These are phyloP conservation scores for Aaosphaeria arxii DNA, from an alignment of 2,329 filamentous ascomycete genomes.

Conservation along the genomic window DNA sequence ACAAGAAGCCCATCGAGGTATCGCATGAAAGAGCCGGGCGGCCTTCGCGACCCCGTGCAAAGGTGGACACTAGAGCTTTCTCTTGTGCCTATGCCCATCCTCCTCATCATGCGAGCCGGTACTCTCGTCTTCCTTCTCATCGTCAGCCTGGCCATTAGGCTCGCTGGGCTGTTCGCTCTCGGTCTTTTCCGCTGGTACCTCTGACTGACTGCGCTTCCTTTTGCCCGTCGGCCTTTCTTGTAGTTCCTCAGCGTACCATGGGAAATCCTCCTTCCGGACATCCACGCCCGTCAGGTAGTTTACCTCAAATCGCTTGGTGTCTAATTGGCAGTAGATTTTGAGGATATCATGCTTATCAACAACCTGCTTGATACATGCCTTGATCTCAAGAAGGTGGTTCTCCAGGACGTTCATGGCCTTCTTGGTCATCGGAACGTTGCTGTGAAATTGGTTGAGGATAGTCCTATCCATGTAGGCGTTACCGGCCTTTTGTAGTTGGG, in stretches of 20 bases:
- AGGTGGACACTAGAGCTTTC: too few species aligned
- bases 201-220: too few species aligned
- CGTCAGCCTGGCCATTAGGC: too few species aligned
- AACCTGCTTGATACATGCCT: slow-evolving; percentile 41
- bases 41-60: too few species aligned
- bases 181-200: too few species aligned
- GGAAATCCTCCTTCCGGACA: slow-evolving; percentile 40
- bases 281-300: slow-evolving; percentile 46
- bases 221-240: too few species aligned
- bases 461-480: slow-evolving; percentile 43
- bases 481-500: slow-evolving; percentile 37
- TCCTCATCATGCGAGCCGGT: too few species aligned
- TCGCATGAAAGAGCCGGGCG: too few species aligned
- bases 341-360: slow-evolving; percentile 39
- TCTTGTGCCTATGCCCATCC: too few species aligned
- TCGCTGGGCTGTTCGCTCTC: too few species aligned
- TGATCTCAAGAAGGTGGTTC: slow-evolving; percentile 41
- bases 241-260: slow-evolving; percentile 30
- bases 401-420: slow-evolving; percentile 44
- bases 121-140: too few species aligned
- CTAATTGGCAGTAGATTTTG: slow-evolving; percentile 38
- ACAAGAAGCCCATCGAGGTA: too few species aligned
- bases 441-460: slow-evolving; percentile 39
- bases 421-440: slow-evolving; percentile 42
- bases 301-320: slow-evolving; percentile 35